These are phyloP conservation scores for Diaporthe citrichinensis DNA, from an alignment of 2,329 filamentous ascomycete species.

Conservation along the genomic window DNA sequence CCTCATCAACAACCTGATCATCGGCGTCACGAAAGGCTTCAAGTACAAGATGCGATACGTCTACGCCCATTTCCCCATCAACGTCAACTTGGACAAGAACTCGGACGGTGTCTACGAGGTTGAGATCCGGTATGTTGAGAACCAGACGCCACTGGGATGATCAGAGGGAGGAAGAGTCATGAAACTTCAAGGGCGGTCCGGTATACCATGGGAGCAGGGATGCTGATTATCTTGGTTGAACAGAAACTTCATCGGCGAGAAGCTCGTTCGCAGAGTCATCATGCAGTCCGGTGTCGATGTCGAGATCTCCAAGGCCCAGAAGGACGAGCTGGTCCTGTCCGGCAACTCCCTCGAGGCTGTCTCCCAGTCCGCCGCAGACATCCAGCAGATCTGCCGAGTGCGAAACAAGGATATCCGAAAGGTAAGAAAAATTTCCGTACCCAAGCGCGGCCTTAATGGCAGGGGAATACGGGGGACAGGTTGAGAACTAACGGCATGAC, in stretches of 20 bases:
- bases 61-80: conserved; percentile 99
- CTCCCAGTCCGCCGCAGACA: conserved; percentile 98
- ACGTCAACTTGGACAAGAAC: conserved; percentile 99
- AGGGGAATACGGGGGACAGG: background rate
- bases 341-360: conserved; percentile 98
- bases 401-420: conserved; percentile 99
- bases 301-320: conserved; percentile 89
- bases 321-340: conserved; percentile 94
- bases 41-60: conserved; percentile 99
- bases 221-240: conserved; percentile 30
- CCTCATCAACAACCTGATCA: conserved; percentile 98
- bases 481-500: conserved; percentile 33
- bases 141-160: conserved; percentile 6
- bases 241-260: conserved; percentile 99
- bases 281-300: conserved; percentile 94
- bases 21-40: conserved; percentile 98
- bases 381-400: conserved; percentile 99
- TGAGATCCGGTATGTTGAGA: conserved; percentile 88
- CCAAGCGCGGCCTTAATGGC: background rate
- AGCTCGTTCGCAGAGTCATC: conserved; percentile 93
- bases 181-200: background rate
- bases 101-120: conserved; percentile 88
- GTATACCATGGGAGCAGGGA: background rate
- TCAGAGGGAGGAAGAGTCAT: background rate
- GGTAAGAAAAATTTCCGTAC: conserved; percentile 60